Evolutionary conservation across 306 rosid species (phyloP), one percentile per base, ranked within the genome.

Genomic region (Quercus agrifolia): DNA sequence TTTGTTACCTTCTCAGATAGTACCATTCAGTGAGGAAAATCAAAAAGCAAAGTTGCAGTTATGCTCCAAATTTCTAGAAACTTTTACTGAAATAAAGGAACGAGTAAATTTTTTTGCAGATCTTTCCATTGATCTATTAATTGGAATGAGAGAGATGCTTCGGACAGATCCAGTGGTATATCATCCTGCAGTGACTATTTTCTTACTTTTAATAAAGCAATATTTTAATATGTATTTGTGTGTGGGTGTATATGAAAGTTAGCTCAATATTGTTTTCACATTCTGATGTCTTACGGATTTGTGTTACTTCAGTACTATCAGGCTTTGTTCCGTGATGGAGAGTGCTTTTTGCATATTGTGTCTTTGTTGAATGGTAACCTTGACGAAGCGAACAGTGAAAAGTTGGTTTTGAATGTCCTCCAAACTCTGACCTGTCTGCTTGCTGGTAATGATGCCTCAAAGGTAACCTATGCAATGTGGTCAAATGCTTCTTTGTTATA

Each of bases 331-430:
- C 94, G 93, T 80, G 99, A 91, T 46, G 99, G 98, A 74, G 99
- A 91, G 80, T 95, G 99, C 88, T 95, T 95, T 89, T 83, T 95
- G 93, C 99, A 95, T 77, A 88, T 95, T 63, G 97, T 95, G 70
- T 95, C 99, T 15, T 89, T 95, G 75, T 91, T 95, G 81, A 95
- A 95, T 82, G 90, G 94, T 84, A 88, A 86, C 82, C 90, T 90
- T 30, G 91, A 91, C 27, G 87, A 87, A 73, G 87, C 73, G 35
- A 82, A 83, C 52, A 90, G 92, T 83, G 99, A 93, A 80, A 84
- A 78, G 64, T 86, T 95, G 88, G 93, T 91, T 83, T 86, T 91
- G 87, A 91, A 90, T 82, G 99, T 95, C 71, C 97, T 95, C 82
- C 92, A 90, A 81, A 93, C 98, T 63, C 98, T 95, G 77, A 91